Evolutionary conservation across 2,329 filamentous ascomycete genomes (phyloP).

Genomic region (Incumbomyces delicatus): DNA sequence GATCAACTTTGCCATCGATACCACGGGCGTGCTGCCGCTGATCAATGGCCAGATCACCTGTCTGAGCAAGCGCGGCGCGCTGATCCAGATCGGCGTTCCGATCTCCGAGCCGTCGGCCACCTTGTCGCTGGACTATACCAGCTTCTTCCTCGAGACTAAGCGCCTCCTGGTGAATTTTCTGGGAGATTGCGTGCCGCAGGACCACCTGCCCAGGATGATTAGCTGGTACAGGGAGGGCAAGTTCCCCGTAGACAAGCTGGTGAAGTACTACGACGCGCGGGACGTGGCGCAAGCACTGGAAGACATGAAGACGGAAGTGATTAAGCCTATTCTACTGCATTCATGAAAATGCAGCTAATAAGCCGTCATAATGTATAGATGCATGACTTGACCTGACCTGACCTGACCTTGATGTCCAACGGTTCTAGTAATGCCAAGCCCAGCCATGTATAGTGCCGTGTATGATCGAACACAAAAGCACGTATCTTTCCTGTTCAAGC

Average conservation of each 20-base stretch:
- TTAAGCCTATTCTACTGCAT: conserved; percentile 24
- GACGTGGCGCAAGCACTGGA: conserved; percentile 20
- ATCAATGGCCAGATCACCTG: conserved; percentile 35
- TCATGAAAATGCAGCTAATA: conserved; percentile 1
- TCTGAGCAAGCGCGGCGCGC: conserved; percentile 37
- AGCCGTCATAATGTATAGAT: no score
- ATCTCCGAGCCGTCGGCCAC: conserved; percentile 34
- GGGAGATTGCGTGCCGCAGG: conserved; percentile 32
- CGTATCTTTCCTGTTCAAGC: no score
- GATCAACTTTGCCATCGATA: conserved; percentile 40
- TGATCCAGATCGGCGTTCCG: conserved; percentile 43
- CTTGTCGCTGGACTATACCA: conserved; percentile 30
- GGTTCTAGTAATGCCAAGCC: no score
- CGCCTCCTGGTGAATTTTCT: conserved; percentile 41
- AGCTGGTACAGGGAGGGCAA: conserved; percentile 39
- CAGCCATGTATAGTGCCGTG: no score
- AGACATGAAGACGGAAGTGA: conserved; percentile 22
- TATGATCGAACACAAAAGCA: no score
- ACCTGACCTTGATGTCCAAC: no score
- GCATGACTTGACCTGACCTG: no score
- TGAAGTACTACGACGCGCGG: conserved; percentile 33
- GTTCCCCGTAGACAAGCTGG: conserved; percentile 39
- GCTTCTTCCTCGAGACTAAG: conserved; percentile 40
- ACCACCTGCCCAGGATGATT: conserved; percentile 39
- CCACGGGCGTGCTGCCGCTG: conserved; percentile 37